Evolutionary conservation across 768 basidiomycete species (phyloP).

Genomic region (Chiua virens): DNA sequence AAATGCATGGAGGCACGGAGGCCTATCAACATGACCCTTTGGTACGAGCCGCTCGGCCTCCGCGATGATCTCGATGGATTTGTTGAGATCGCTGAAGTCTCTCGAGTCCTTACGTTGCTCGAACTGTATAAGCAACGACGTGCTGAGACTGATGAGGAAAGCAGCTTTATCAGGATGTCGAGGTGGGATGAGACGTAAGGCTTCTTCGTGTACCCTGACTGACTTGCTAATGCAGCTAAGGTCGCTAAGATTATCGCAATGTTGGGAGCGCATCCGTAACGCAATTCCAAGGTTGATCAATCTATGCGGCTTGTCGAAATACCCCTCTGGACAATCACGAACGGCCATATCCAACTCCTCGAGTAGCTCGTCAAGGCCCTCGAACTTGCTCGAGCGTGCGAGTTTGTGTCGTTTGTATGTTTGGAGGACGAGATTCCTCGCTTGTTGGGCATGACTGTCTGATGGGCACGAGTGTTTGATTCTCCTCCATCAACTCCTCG

Average conservation of each 20-base stretch:
- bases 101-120: no score
- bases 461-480: neutral
- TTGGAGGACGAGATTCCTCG: constrained; percentile 1
- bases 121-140: neutral
- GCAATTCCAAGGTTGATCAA: constrained; percentile 3
- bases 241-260: neutral
- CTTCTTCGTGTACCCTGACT: neutral
- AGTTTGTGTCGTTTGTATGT: neutral
- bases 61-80: neutral
- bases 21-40: constrained; percentile 1
- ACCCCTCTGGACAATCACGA: neutral
- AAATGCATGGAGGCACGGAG: neutral
- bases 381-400: neutral
- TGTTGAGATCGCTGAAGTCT: no score
- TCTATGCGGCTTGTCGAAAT: constrained; percentile 1
- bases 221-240: neutral
- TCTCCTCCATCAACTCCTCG: neutral
- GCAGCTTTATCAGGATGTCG: neutral
- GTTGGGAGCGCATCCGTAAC: neutral
- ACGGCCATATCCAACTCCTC: neutral
- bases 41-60: neutral
- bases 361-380: neutral
- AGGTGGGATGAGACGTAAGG: neutral
- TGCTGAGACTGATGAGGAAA: neutral
- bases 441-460: neutral